Conservation (phyloP, 441 rosid species). For the Pelargonium citronellum region DNA sequence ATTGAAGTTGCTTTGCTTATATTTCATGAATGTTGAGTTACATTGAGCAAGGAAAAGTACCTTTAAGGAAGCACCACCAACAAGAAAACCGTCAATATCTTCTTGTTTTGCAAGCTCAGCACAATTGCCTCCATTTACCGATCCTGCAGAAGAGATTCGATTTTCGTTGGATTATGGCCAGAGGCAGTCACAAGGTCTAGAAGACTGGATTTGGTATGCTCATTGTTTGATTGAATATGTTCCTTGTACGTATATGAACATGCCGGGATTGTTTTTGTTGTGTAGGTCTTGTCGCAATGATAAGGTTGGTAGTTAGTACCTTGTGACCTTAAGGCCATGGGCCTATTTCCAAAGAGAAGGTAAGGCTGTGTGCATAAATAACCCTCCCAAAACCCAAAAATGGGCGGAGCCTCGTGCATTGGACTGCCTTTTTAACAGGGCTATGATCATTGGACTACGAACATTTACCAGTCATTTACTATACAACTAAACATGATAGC, state of each 20-base stretch:
- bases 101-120: constrained; percentile 91
- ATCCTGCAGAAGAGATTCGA: constrained; percentile 42
- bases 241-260: no score
- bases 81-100: constrained; percentile 97
- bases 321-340: no score
- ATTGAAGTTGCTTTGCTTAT: not conserved
- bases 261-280: not conserved
- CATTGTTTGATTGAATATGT: no score
- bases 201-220: not conserved
- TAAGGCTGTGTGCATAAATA: no score
- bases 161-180: constrained; percentile 10
- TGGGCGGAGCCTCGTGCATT: no score
- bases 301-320: no score
- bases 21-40: not conserved
- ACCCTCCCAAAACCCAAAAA: no score
- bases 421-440: no score
- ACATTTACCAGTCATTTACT: no score
- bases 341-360: no score
- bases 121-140: constrained; percentile 84
- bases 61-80: constrained; percentile 97
- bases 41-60: constrained; percentile 28
- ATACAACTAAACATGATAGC: not conserved
- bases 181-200: not conserved
- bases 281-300: no score
- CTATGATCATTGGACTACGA: no score